A percentile compares a stretch with the other conserved stretches of the same genome.
phyloP scores from a whole-genome alignment of 1,139 yeast genomes.

The Candida sanyaensis region DNA sequence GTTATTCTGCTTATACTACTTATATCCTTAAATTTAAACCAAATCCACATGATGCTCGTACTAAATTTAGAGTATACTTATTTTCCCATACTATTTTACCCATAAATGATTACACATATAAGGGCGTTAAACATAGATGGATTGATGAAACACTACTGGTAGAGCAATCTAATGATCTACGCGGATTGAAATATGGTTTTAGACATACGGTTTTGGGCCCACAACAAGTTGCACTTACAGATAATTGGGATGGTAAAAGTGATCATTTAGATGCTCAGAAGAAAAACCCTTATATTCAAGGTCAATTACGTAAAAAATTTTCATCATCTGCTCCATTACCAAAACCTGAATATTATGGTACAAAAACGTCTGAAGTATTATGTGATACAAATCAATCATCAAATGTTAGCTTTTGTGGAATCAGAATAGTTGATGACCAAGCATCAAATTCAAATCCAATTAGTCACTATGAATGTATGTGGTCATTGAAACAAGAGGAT shows the following conservation, averaged over 20 bases:
- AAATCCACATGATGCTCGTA: constrained; percentile 7
- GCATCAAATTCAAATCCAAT: constrained; percentile 2
- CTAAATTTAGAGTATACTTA: constrained; percentile 11
- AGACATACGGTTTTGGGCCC: constrained; percentile 8
- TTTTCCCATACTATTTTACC: constrained; percentile 14
- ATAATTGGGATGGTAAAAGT: constrained; percentile 15
- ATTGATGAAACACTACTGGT: constrained; percentile 11
- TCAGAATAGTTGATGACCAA: constrained; percentile 9
- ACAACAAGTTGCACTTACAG: constrained; percentile 12
- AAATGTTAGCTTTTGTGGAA: constrained; percentile 3
- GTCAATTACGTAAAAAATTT: constrained; percentile 6
- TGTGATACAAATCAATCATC: too few relatives aligned
- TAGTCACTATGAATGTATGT: constrained; percentile 11
- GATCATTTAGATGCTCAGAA: constrained; percentile 9
- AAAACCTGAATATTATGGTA: constrained; percentile 13
- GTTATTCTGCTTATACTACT: constrained; percentile 10
- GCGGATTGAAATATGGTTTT: constrained; percentile 12
- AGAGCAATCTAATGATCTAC: constrained; percentile 3
- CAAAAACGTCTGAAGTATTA: too few relatives aligned
- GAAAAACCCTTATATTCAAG: constrained; percentile 10
- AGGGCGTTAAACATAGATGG: constrained; percentile 14
- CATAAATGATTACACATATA: constrained; percentile 13
- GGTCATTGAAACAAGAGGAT: constrained; percentile 12
- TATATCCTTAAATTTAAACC: constrained; percentile 14
- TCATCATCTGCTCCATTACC: constrained; percentile 7